Evolutionary conservation across 441 rosid genomes (phyloP), one percentile per base, ranked within the genome.

Genomic region (Viola pubescens): DNA sequence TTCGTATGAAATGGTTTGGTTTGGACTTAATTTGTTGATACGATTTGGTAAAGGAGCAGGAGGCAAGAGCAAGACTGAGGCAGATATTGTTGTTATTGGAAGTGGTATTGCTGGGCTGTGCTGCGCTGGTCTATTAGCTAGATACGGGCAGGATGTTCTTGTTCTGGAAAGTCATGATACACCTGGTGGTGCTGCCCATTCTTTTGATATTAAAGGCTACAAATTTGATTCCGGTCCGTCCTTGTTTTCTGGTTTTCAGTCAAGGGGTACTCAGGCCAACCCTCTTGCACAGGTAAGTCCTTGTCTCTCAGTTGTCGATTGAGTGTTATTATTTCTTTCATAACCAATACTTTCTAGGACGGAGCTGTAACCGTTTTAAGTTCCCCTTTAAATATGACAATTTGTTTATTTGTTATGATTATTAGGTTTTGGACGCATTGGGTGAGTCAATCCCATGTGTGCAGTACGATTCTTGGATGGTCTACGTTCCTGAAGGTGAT

Each of bases 401-500:
- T 50, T 14, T 38, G 12, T 34, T 9, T 39, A 39, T 42, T 34
- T 63, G n/a, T 48, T 51, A 40, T 67, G 61, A 40, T 34, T 56
- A 73, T 64, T 80, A 85, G 97, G 97, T 92, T 66, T 62, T 92
- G 46, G 95, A 89, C 78, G 95, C 95, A 37, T 65, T 89, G 67
- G 97, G 88, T 7, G 97, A 92, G 75, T 73, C 97, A 19, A 59
- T 89, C 81, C 88, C 88, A 13, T 92, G 91, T 71, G 78, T 52
- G 40, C 85, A 72, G 5, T 87, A 92, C 65, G 98, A 92, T 68
- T 92, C 98, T 62, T 85, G 98, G 98, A 92, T 79, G 97, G 97
- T 91, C 12, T 84, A 85, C 63, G 66, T 92, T 58, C 97, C 95
- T 40, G 98, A 91, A 71, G 98, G 87, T 4, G 95, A 91, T 52